phyloP scores from a whole-genome alignment of 345 rosid species.

The Corchorus capsularis region DNA sequence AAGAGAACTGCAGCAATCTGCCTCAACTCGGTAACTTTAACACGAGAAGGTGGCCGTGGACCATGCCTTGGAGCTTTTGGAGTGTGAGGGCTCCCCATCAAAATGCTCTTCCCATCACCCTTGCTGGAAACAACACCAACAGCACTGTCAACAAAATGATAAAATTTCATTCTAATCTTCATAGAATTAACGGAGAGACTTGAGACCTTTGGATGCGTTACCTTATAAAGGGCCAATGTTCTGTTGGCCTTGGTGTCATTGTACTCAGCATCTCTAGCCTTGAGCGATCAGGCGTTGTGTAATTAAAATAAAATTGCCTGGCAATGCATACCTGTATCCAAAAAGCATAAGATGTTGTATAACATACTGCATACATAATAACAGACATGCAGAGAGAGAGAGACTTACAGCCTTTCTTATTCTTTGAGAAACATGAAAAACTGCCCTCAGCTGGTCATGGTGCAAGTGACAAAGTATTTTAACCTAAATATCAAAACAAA shows the following conservation, averaged over 20 bases:
- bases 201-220: conserved; percentile 25
- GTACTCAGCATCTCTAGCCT: conserved; percentile 75
- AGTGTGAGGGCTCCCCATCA: conserved; percentile 63
- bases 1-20: conserved; percentile 91
- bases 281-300: conserved; percentile 90
- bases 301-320: conserved; percentile 81
- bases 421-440: conserved; percentile 83
- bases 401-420: conserved; percentile 79
- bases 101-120: conserved; percentile 55
- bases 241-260: conserved; percentile 77
- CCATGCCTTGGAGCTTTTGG: conserved; percentile 95
- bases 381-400: conserved; percentile 8
- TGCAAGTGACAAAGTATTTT: conserved; percentile 89
- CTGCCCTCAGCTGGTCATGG: conserved; percentile 89
- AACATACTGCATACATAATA: not conserved
- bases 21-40: conserved; percentile 71
- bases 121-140: conserved; percentile 44
- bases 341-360: conserved; percentile 3
- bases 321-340: conserved; percentile 70
- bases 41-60: conserved; percentile 80
- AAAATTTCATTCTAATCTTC: not conserved
- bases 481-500: conserved; percentile 49
- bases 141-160: not conserved
- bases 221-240: conserved; percentile 86
- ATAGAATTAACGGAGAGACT: not conserved